Conservation (phyloP, 2,329 filamentous ascomycete species). For the Nannizzia gypsea region DNA sequence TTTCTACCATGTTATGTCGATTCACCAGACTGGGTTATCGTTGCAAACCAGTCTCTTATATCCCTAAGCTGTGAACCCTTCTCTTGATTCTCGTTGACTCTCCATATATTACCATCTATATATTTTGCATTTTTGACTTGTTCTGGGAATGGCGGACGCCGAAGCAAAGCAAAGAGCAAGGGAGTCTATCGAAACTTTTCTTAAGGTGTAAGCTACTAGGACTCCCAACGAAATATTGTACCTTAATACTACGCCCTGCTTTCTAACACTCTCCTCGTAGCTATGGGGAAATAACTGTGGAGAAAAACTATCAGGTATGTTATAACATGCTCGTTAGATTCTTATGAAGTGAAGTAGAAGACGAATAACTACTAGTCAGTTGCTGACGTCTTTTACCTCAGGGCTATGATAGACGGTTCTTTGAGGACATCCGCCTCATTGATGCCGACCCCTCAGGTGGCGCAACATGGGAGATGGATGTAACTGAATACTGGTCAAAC, state of each 20-base stretch:
- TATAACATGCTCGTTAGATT: neutral
- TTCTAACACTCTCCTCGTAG: slow-evolving; percentile 4
- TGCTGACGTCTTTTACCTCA: slow-evolving; percentile 7
- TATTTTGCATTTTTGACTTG: neutral
- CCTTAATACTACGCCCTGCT: neutral
- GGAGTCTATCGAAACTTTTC: slow-evolving; percentile 10
- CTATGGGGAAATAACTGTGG: slow-evolving; percentile 10
- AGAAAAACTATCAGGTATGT: slow-evolving; percentile 13
- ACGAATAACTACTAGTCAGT: neutral
- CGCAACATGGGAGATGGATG: slow-evolving; percentile 17
- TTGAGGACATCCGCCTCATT: slow-evolving; percentile 18
- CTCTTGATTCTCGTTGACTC: neutral
- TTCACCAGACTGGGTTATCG: too few species aligned
- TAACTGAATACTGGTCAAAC: slow-evolving; percentile 19
- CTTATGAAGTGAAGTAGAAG: neutral
- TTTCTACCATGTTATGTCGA: too few species aligned
- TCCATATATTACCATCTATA: neutral
- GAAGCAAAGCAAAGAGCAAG: slow-evolving; percentile 10
- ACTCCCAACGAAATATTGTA: neutral
- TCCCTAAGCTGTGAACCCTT: neutral
- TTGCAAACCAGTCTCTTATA: neutral
- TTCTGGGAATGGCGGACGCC: slow-evolving; percentile 7
- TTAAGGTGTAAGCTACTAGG: slow-evolving; percentile 9
- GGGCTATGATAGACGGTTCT: slow-evolving; percentile 19
- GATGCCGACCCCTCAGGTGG: slow-evolving; percentile 17